These are phyloP conservation scores for Diaporthe humulicola DNA, from an alignment of 2,329 filamentous ascomycete genomes.

Conservation along the genomic window DNA sequence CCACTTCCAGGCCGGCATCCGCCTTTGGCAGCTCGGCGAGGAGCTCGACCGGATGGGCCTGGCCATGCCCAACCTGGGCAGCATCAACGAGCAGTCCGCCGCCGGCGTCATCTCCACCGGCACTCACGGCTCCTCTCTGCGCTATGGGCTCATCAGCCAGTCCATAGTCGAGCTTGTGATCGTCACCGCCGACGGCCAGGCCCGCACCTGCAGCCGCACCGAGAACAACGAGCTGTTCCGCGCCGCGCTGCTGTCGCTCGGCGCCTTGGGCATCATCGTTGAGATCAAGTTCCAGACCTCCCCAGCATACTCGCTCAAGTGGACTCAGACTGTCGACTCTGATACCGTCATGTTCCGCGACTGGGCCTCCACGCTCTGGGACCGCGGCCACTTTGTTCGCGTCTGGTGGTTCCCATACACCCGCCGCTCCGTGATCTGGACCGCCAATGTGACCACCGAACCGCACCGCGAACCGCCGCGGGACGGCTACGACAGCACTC, in stretches of 20 bases:
- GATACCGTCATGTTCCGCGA: constrained; percentile 76
- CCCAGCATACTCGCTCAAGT: constrained; percentile 85
- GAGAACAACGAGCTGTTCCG: constrained; percentile 85
- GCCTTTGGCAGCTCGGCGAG: constrained; percentile 80
- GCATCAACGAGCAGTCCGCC: constrained; percentile 94
- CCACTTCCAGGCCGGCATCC: constrained; percentile 89
- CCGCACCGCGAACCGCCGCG: constrained; percentile 69
- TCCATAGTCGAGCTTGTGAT: constrained; percentile 81
- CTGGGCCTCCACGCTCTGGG: constrained; percentile 86
- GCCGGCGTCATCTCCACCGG: constrained; percentile 93
- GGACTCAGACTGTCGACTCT: constrained; percentile 83
- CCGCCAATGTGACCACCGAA: constrained; percentile 81
- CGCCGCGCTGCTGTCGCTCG: constrained; percentile 87
- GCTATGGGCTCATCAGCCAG: constrained; percentile 87
- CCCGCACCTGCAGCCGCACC: constrained; percentile 75
- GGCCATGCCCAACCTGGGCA: constrained; percentile 92
- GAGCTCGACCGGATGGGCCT: constrained; percentile 81
- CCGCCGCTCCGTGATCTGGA: constrained; percentile 89
- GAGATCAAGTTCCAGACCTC: constrained; percentile 89
- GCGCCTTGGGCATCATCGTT: constrained; percentile 90
- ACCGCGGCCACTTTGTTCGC: constrained; percentile 85
- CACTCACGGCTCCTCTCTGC: constrained; percentile 90
- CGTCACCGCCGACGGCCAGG: constrained; percentile 84
- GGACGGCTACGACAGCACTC: constrained; percentile 83
- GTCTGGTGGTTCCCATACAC: constrained; percentile 99